Base-by-base conservation (phyloP, 2,329 filamentous ascomycete species). In the Fusarium sterilihyphosum region DNA sequence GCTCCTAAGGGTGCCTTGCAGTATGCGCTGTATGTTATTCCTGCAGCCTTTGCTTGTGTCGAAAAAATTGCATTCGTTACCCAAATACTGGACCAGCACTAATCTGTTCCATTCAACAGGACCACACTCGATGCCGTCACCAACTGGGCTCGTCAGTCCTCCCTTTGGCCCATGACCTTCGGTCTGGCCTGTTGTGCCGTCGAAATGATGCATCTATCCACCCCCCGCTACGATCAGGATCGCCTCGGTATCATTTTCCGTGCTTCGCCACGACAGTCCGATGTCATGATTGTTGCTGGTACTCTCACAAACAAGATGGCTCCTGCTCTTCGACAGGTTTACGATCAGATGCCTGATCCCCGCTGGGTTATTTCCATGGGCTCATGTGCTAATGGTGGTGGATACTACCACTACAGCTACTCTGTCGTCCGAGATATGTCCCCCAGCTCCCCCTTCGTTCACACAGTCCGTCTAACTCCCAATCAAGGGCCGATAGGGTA, bases 281-380 rank as follows among this genome's bases (percentile, higher is more conserved):
- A 97, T 83, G 92, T 97, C 75, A 96, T 97, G 94, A 96, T 97
- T 79, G 94, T 97, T 29, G 94, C 95, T 33, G 95, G 95, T 68
- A 98, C 95, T 37, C 89, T 98, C 71, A 97, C 94, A 78, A 98
- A 98, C 88, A 98, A 98, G 88, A 98, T 98, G 95, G 94, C 94
- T 2, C 94, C 95, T 5, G 95, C 95, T 40, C 86, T 98, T 80
- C 89, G 95, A 83, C 94, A 96, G 85, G 92, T 97, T 71, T 98
- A 98, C 86, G 95, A 98, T 83, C 95, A 97, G 87, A 97, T 97
- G 94, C 94, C 94, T 37, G 94, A 97, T 38, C 94, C 94, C 24
- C 89, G 93, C 80, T 97, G 94, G 94, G 94, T 96, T 78, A 83
- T 90, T 79, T 93, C 91, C 78, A 96, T 96, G 93, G 93, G 93